phyloP scores from a whole-genome alignment of 345 rosid genomes.

The Citrus inodora region DNA sequence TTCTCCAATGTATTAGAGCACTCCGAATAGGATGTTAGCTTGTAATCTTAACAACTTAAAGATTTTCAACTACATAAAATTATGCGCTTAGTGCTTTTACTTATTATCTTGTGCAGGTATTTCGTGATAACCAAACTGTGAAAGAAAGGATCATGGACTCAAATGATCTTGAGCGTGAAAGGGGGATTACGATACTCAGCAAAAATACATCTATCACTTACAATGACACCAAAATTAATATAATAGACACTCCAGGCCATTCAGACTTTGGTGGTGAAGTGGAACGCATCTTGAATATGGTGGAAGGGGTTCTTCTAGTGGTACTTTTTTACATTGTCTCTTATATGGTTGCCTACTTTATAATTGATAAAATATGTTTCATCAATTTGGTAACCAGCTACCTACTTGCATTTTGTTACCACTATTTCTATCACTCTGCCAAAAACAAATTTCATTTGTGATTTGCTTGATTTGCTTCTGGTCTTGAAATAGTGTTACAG shows the following conservation, averaged over 20 bases:
- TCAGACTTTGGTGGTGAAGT: constrained; percentile 99
- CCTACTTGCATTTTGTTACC: not conserved
- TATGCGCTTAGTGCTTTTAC: not conserved
- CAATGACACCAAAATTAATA: constrained; percentile 82
- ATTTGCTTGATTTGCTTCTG: not conserved
- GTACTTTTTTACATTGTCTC: constrained; percentile 39
- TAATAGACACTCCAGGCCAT: constrained; percentile 97
- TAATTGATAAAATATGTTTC: not conserved
- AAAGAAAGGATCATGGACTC: constrained; percentile 99
- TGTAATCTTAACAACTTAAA: too few species aligned
- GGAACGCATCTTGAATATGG: constrained; percentile 98
- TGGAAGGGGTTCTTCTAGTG: constrained; percentile 98
- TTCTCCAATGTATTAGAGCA: not conserved
- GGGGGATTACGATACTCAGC: constrained; percentile 96
- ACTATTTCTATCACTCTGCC: not conserved
- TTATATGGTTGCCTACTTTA: not conserved
- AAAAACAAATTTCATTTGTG: not conserved
- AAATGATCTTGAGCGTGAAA: constrained; percentile 89
- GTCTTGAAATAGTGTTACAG: not conserved
- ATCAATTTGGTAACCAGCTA: not conserved
- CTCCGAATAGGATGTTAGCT: not conserved
- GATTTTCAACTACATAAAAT: not conserved
- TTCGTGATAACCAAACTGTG: constrained; percentile 87
- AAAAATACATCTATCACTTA: constrained; percentile 90
- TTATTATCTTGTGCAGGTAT: constrained; percentile 52